Evolutionary conservation across 768 basidiomycete species (phyloP), one percentile per base, ranked within the genome.

Genomic region (Jaapia argillacea): DNA sequence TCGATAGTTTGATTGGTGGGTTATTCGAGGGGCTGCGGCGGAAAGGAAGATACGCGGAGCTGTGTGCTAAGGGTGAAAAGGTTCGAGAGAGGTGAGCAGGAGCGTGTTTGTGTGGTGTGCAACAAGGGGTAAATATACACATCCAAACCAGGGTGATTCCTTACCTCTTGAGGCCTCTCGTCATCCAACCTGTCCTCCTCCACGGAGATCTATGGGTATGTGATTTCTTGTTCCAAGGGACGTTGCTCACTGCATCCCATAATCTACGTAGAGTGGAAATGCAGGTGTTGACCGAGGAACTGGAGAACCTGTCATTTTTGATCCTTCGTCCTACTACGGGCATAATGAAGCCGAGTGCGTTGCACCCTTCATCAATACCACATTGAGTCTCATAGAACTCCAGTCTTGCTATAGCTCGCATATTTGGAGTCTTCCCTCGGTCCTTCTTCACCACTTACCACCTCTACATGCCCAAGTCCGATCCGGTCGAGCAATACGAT

Each of bases 161-260:
- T 2, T 72, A 71, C 51, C 65, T 89, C 21, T 70, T 89, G 33
- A 70, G 71, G 13, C 60, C 69, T 2, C 60, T 88, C 42, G 56
- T 59, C 7, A 68, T 85, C 24, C 59, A 75, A 33, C 86, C 86
- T 1, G 83, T 79, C 2, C 68, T 87, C 18, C 56, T 87, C 6
- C 86, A 89, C 48, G 86, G 86, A 1, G 86, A 88, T 55, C 67
- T 88, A 26, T 89, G 86, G 85, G 85, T 82, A 58, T 43, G 37
- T 38, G 10, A n/a, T n/a, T 21, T 12, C 10, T 10, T 33, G 28
- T 10, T 33, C 28, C 28, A 33, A n/a, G 28, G 16, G 28, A 33
- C 28, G 16, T n/a, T n/a, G n/a, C 10, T 10, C 28, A 33, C 10
- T 33, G 28, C 28, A 16, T 33, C 40, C 6, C 12, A 21, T 23